Conservation (phyloP, 495 filamentous ascomycete species). For the Cenococcum geophilum region DNA sequence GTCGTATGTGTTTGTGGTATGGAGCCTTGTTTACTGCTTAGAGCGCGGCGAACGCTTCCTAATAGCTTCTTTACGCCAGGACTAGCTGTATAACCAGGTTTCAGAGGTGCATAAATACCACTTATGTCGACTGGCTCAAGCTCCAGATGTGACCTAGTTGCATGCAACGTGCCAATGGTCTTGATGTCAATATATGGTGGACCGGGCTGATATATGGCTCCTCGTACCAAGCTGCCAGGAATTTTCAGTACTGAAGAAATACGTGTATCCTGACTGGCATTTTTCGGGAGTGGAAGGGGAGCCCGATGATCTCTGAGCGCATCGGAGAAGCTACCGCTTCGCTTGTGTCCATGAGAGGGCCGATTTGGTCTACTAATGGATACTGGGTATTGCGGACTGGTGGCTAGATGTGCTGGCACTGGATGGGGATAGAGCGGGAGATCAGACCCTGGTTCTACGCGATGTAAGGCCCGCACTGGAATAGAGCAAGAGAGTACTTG, state of each 20-base stretch:
- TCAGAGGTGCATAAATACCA: slow-evolving; percentile 6
- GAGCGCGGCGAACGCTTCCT: slow-evolving; percentile 79
- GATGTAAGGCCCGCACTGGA: slow-evolving; percentile 44
- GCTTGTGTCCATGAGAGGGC: slow-evolving; percentile 54
- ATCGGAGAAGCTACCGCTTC: slow-evolving; percentile 77
- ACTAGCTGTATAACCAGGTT: slow-evolving; percentile 34
- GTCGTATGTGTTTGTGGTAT: slow-evolving; percentile 25
- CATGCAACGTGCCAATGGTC: slow-evolving; percentile 18
- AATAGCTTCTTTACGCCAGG: slow-evolving; percentile 78
- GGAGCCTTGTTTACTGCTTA: slow-evolving; percentile 56
- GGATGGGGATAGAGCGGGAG: slow-evolving; percentile 34
- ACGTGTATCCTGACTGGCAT: slow-evolving; percentile 39
- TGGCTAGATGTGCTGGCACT: slow-evolving; percentile 23
- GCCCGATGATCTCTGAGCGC: slow-evolving; percentile 70
- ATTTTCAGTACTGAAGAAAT: slow-evolving; percentile 35
- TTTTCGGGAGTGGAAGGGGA: slow-evolving; percentile 50
- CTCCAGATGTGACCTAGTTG: slow-evolving; percentile 23
- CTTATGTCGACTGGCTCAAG: slow-evolving; percentile 19
- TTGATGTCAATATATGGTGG: slow-evolving; percentile 32
- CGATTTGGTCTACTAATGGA: slow-evolving; percentile 21
- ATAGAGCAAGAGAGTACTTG: slow-evolving; percentile 79
- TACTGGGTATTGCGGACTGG: slow-evolving; percentile 18
- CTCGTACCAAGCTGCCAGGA: slow-evolving; percentile 78
- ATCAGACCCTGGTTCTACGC: slow-evolving; percentile 24
- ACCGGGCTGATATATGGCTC: slow-evolving; percentile 37